phyloP scores from a whole-genome alignment of 2,329 filamentous ascomycete species.

The Aspergillus amoenus region DNA sequence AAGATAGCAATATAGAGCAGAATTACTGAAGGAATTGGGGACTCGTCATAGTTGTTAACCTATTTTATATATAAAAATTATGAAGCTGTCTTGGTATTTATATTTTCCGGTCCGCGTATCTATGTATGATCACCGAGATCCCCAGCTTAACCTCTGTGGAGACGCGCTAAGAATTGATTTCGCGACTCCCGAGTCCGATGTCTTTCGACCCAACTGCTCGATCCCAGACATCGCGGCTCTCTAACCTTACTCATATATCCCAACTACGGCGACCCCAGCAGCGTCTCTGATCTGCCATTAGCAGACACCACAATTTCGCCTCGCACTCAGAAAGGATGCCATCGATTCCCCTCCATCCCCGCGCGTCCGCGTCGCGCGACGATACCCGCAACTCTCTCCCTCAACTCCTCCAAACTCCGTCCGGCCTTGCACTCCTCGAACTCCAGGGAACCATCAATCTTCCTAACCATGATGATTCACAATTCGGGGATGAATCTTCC shows the following conservation, averaged over 20 bases:
- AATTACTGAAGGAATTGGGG: neutral
- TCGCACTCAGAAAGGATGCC: slow-evolving; percentile 34
- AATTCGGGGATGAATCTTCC: slow-evolving; percentile 32
- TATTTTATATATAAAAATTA: neutral
- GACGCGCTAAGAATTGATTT: slow-evolving; percentile 4
- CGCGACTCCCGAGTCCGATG: neutral
- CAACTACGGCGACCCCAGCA: neutral
- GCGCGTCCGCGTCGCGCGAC: slow-evolving; percentile 12
- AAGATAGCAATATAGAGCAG: neutral
- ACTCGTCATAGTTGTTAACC: neutral
- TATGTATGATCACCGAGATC: neutral
- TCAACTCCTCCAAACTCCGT: slow-evolving; percentile 79
- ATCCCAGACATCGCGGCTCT: too few relatives aligned
- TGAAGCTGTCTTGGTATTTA: neutral
- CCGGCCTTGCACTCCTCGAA: slow-evolving; percentile 85
- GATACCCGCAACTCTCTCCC: slow-evolving; percentile 63
- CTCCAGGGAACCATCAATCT: slow-evolving; percentile 89
- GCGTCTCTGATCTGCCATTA: neutral
- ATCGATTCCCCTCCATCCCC: slow-evolving; percentile 40
- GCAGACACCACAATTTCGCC: too few relatives aligned
- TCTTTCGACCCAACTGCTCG: neutral
- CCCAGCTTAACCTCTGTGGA: neutral
- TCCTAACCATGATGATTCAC: slow-evolving; percentile 45
- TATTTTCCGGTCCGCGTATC: neutral
- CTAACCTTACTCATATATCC: neutral